Base-by-base conservation (phyloP, 2,329 filamentous ascomycete species). In the Alternaria incomplexa region DNA sequence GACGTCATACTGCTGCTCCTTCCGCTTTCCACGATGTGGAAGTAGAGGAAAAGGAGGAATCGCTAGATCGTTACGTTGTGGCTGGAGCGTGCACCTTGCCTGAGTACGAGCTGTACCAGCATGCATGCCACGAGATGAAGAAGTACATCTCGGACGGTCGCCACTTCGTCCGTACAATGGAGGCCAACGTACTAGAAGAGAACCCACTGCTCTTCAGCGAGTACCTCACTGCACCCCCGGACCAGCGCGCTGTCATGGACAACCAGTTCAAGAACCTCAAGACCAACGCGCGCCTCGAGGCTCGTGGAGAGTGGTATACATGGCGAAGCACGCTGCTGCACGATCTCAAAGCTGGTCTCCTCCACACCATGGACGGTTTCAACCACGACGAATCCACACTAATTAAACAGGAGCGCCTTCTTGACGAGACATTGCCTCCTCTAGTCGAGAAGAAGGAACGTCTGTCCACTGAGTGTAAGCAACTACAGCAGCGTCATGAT, bases 201-300 rank as follows among this genome's bases (percentile, higher is more conserved):
- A 97, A 97, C 73, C 96, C 96, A 9, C 89, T 93, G 1, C 85
- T 99, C 1, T 97, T 99, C 81, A 89, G 89, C 62, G 96, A 98
- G 77, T 99, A 99, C 77, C 89, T 96, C 67, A 90, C 90, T 10
- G 95, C 95, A 25, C 88, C 92, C 0, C 88, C 93, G 1, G 93
- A 96, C 65, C 89, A 97, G 76, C 93, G 92, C 74, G 82, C 88
- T 4, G 85, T 96, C 56, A 96, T 99, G 90, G 95, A 99, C 81
- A 96, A 92, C 68, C 94, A 98, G 77, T 96, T 99, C 84, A 96
- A 97, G 80, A 97, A 98, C 74, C 91, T 97, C 80, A 98, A 97
- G 83, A 94, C 93, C 0, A 92, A 97, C 78, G 93, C 95, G 15
- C 88, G 96, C 25, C 85, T 97, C 13, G 84, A 94, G 55, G 97